Conservation (phyloP, 2,329 filamentous ascomycete species). For the Boeremia exigua region DNA sequence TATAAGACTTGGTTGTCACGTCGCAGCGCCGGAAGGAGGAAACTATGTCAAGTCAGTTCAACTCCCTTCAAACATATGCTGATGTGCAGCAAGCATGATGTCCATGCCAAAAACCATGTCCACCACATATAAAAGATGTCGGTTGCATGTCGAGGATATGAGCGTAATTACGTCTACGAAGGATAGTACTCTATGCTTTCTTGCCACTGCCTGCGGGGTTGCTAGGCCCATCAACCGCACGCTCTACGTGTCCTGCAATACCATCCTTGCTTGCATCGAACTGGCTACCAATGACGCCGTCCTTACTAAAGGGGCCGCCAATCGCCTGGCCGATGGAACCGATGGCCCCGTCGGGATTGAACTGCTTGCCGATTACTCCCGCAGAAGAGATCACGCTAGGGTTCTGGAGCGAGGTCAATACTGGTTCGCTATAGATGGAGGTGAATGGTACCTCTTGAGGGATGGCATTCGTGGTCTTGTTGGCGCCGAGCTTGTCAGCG, state of each 20-base stretch:
- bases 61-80: background rate
- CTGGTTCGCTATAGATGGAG: background rate
- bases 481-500: slow-evolving; percentile 38
- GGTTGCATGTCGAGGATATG: no score
- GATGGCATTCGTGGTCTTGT: slow-evolving; percentile 40
- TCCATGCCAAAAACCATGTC: background rate
- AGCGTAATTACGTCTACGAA: background rate
- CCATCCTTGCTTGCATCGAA: slow-evolving; percentile 60
- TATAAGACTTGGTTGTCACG: no score
- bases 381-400: slow-evolving; percentile 55
- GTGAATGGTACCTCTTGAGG: slow-evolving; percentile 26
- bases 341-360: slow-evolving; percentile 58
- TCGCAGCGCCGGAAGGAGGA: background rate
- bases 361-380: slow-evolving; percentile 62
- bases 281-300: slow-evolving; percentile 61
- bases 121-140: background rate
- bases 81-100: background rate
- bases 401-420: slow-evolving; percentile 25
- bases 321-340: slow-evolving; percentile 59
- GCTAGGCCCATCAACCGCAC: slow-evolving; percentile 50
- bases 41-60: background rate
- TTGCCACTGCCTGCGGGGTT: slow-evolving; percentile 43
- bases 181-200: slow-evolving; percentile 17
- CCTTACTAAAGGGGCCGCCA: slow-evolving; percentile 53
- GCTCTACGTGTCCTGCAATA: slow-evolving; percentile 62